Evolutionary conservation across 257 asterid species (phyloP), one percentile per base, ranked within the genome.

Genomic region (Solanum appendiculatum): DNA sequence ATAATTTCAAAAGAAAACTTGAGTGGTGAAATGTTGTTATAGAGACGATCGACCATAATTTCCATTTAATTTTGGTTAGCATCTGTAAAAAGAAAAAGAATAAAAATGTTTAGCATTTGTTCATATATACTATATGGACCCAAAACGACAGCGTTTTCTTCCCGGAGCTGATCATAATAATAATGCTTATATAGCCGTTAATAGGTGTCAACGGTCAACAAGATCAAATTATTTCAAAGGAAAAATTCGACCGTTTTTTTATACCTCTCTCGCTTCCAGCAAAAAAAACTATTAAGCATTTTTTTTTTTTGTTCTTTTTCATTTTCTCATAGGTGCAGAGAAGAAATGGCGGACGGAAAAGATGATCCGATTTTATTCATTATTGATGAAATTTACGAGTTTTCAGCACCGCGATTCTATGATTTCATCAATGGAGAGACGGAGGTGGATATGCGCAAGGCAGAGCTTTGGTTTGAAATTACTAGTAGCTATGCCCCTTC

Each of bases 391-490:
- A 92, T 87, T 2, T 96, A 94, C 66, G 99, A 96, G 92, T 97
- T 94, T 88, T 91, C 93, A 7, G 99, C 99, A 0, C 99, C 99
- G 0, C 88, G 89, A 70, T 96, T 93, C 86, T 93, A 89, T 68
- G 98, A 97, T 90, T 97, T 97, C 87, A 88, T 93, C 8, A 20
- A 23, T 3, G 97, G 91, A n/a, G 99, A 96, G 91, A 91, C 94
- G 2, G 95, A 73, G 42, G 94, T 89, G 0, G 98, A 97, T 42
- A 91, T 87, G 54, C 92, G 90, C 1, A 89, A 86, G 88, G 98
- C 99, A 13, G 99, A 96, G 92, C 94, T 94, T 85, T 97, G 99
- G 99, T 97, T 97, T 84, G 95, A 93, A 42, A 87, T 85, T 15
- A 88, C 91, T 23, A 88, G 84, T 40, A 72, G 94, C 64, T 91